Conservation (phyloP, 257 asterid species). For the Petunia secreta region DNA sequence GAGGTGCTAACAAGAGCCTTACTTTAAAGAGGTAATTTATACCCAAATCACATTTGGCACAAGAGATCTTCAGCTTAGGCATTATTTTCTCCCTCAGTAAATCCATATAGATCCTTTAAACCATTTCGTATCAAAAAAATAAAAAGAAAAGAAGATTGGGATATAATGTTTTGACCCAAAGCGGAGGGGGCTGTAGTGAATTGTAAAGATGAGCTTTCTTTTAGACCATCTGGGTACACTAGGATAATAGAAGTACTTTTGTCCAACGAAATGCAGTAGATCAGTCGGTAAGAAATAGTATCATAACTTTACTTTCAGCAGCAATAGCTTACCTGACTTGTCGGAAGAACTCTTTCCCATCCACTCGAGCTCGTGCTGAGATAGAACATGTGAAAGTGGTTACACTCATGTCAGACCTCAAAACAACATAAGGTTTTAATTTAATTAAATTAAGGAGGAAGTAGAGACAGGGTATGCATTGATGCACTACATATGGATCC, state of each 20-base stretch:
- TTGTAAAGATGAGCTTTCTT: not conserved
- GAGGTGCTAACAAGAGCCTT: not conserved
- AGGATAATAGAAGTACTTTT: not conserved
- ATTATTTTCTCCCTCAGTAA: not conserved
- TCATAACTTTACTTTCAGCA: not conserved
- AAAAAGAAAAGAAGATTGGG: not conserved
- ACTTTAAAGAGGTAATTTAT: not conserved
- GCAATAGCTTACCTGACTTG: slow-evolving; percentile 72
- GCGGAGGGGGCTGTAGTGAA: not conserved
- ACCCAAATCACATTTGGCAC: not conserved
- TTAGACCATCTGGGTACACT: not conserved
- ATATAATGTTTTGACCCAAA: not conserved
- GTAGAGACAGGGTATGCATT: not conserved
- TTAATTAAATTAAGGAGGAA: slow-evolving; percentile 2
- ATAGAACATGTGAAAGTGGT: slow-evolving; percentile 14
- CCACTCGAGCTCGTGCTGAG: slow-evolving; percentile 86
- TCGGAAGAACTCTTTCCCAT: slow-evolving; percentile 97
- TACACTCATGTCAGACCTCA: slow-evolving; percentile 12
- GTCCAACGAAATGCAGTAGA: slow-evolving; percentile 6
- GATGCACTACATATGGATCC: not conserved
- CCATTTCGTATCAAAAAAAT: not conserved
- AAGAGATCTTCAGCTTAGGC: slow-evolving; percentile 13
- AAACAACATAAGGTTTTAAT: not conserved
- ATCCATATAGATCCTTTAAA: not conserved
- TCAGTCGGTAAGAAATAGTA: not conserved